Base-by-base conservation (phyloP, 331 rosid genomes). In the Quercus lobata region DNA sequence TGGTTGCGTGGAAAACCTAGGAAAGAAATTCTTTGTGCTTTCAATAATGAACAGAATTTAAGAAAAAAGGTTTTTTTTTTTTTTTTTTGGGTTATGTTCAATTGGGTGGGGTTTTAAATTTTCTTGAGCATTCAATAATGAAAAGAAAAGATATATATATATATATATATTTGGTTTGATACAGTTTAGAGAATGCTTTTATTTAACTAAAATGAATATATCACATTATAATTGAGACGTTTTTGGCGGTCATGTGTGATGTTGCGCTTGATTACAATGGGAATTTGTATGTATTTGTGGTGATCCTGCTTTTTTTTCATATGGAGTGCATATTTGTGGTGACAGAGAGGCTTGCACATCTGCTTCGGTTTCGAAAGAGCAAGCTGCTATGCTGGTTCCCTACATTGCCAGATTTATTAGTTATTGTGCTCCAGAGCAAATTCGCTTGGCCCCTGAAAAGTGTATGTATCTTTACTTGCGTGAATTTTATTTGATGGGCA, bases 361-460 rank as follows among this genome's bases (percentile, higher is more conserved):
- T 63, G 72, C 76, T 76, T 68, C 87, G 0, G 30, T 82, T 76
- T 74, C 94, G 6, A 90, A 78, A 77, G 93, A 87, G 83, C 97
- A 87, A 65, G 92, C 92, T 54, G 87, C 81, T 75, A 56, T 76
- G 2, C 71, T 76, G 68, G 86, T 89, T 73, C 86, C 91, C 1
- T 75, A 88, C 57, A 77, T 85, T 41, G 74, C 91, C 30, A 86
- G 87, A 57, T 96, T 93, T 66, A 83, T 96, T 32, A 71, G 74
- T 69, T 84, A 82, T 76, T 96, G 98, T 81, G 83, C 25, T 24
- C 77, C 62, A 0, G 99, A 96, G 85, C 97, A 96, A 63, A 88
- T 96, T 86, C 90, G 89, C 52, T 80, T 93, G 90, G 93, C 92
- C n/a, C 84, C 94, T 35, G 97, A 93, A 46, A 93, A 90, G 86